Evolutionary conservation across 345 rosid genomes (phyloP), one percentile per base, ranked within the genome.

Genomic region (Ceriops decandra): DNA sequence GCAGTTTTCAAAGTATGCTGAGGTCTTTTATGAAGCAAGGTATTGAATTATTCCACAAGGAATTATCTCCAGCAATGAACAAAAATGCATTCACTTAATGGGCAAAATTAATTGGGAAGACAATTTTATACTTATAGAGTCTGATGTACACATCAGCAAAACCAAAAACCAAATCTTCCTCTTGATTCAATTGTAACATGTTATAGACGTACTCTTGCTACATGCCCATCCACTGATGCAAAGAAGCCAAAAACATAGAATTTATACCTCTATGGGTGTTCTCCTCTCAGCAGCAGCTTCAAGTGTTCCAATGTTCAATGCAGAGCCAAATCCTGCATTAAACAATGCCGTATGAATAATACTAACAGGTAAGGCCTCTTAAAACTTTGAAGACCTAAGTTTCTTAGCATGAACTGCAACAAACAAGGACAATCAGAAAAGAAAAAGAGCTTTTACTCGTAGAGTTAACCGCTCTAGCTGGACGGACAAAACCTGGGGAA

Each of bases 231-330:
- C 62, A 58, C 21, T 38, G 10, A 60, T 0, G 6, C 32, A 51
- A 42, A 21, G 52, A 57, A n/a, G 13, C 5, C 60, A 9, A 31
- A 38, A 30, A 33, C 21, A 26, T 56, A 63, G 6, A 31, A 42
- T 13, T 6, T 11, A 28, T 83, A 93, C 99, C 96, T 93, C 96
- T 66, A 93, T 83, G 56, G 88, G 93, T 33, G 85, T 85, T 66
- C 97, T 87, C 79, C 97, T 88, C 84, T 89, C 97, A 22, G 97
- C 96, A 66, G 99, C 99, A 79, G 97, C 95, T 73, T 88, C 91
- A 52, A 95, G 85, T 62, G 99, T 95, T 82, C 88, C 99, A 67
- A 95, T 89, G 81, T 88, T 95, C 88, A 95, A 75, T 52, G 99
- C 93, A 69, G 99, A 91, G 72, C 99, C 97, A 85, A 93, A 95